Conservation (phyloP, 495 filamentous ascomycete species). For the Aspergillus haitiensis region DNA sequence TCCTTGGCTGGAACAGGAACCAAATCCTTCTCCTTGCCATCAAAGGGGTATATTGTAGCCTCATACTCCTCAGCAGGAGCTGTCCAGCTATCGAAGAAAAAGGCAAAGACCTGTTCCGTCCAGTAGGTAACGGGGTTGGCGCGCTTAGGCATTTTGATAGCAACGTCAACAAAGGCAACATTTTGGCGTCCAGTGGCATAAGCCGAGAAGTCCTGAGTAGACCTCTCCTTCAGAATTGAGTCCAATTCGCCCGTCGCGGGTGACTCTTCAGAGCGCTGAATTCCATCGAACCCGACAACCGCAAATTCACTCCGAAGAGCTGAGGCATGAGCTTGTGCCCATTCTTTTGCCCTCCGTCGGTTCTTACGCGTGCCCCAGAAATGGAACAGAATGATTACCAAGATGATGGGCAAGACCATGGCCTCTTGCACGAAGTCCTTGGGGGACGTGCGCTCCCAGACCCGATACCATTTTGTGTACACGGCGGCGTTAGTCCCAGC, state of each 20-base stretch:
- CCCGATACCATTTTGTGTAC: constrained; percentile 94
- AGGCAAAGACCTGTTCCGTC: constrained; percentile 64
- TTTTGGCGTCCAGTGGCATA: constrained; percentile 96
- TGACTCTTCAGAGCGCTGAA: constrained; percentile 34
- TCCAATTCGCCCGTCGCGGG: constrained; percentile 50
- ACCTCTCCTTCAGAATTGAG: constrained; percentile 74
- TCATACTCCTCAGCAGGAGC: constrained; percentile 69
- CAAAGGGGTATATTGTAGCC: constrained; percentile 79
- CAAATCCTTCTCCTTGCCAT: constrained; percentile 80
- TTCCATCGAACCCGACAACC: constrained; percentile 73
- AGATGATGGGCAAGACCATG: constrained; percentile 71
- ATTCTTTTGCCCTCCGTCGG: constrained; percentile 72
- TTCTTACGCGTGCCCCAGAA: constrained; percentile 81
- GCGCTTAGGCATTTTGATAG: constrained; percentile 78
- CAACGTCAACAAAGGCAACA: constrained; percentile 83
- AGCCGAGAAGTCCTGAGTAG: constrained; percentile 75
- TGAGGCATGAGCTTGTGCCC: constrained; percentile 73
- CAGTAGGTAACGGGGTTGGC: constrained; percentile 80
- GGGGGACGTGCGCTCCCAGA: constrained; percentile 83
- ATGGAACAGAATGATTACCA: constrained; percentile 73
- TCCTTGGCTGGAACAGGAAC: constrained; percentile 61
- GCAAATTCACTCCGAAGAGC: constrained; percentile 80
- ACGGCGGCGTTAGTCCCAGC: constrained; percentile 49
- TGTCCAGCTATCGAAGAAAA: constrained; percentile 76
- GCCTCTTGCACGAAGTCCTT: constrained; percentile 86